A percentile compares a stretch with the other conserved stretches of the same genome.
Evolutionary conservation across 148 eudicot species (phyloP).

Genomic region (Euryodendron excelsum): DNA sequence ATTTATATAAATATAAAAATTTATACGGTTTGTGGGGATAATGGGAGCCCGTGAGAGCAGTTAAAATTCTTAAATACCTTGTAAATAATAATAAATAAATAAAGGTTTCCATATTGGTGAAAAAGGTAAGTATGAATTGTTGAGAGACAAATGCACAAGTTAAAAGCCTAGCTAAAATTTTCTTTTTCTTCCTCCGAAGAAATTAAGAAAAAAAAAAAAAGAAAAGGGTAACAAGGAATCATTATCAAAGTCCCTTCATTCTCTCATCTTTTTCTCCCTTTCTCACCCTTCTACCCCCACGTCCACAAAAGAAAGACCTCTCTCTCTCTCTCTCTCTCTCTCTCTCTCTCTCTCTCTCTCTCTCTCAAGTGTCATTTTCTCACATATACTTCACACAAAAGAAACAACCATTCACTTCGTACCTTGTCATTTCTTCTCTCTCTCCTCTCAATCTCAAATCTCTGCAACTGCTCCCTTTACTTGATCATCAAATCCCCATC

Average conservation of each 20-base stretch:
- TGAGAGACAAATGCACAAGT: slow-evolving; percentile 20
- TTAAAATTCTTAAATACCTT: too few relatives aligned
- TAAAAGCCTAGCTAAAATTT: slow-evolving; percentile 27
- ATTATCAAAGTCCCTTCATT: not conserved
- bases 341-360: slow-evolving; percentile 9
- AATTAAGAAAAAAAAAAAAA: not conserved
- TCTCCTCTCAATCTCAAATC: slow-evolving; percentile 28
- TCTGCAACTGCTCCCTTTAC: slow-evolving; percentile 43
- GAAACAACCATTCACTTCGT: slow-evolving; percentile 62
- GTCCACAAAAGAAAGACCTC: slow-evolving; percentile 40
- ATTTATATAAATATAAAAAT: too few relatives aligned
- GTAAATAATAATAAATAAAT: too few relatives aligned
- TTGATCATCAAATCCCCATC: slow-evolving; percentile 25
- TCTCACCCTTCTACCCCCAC: slow-evolving; percentile 47
- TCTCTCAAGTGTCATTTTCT: slow-evolving; percentile 81
- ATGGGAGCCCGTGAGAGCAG: too few relatives aligned
- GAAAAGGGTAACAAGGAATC: slow-evolving; percentile 17
- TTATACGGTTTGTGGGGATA: too few relatives aligned
- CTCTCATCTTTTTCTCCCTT: slow-evolving; percentile 12
- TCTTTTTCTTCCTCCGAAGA: slow-evolving; percentile 2
- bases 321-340: not conserved
- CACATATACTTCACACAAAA: slow-evolving; percentile 84
- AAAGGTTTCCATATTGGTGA: not conserved
- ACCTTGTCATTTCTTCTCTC: slow-evolving; percentile 41
- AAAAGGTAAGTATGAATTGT: slow-evolving; percentile 19